phyloP scores from a whole-genome alignment of 768 basidiomycete genomes.

The Hypsizygus marmoreus region DNA sequence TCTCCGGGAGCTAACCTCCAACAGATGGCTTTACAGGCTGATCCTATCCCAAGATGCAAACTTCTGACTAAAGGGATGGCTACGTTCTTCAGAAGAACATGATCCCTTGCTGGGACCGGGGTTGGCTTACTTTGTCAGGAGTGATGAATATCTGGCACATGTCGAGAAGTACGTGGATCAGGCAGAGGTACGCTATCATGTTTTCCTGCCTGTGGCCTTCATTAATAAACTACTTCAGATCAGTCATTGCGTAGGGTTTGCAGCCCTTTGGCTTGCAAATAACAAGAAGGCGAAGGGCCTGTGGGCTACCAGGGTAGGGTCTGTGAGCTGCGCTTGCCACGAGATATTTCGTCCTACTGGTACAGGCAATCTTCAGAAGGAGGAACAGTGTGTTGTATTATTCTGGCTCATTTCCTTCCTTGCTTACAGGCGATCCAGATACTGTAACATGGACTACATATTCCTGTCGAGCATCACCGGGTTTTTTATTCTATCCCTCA shows the following conservation, averaged over 20 bases:
- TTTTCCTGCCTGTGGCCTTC: background rate
- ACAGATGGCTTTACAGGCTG: slow-evolving; percentile 17
- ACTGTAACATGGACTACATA: slow-evolving; percentile 25
- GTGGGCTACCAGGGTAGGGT: slow-evolving; percentile 21
- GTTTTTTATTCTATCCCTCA: background rate
- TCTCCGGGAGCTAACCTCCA: background rate
- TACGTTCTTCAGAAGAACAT: slow-evolving; percentile 11
- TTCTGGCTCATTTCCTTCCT: background rate
- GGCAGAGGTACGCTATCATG: background rate
- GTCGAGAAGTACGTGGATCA: background rate
- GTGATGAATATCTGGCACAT: background rate
- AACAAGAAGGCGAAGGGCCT: slow-evolving; percentile 12
- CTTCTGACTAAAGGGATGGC: slow-evolving; percentile 16
- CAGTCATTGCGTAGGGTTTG: slow-evolving; percentile 11
- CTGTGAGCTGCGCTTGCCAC: slow-evolving; percentile 18
- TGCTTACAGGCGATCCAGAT: slow-evolving; percentile 2
- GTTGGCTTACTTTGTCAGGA: slow-evolving; percentile 13
- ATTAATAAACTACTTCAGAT: slow-evolving; percentile 1
- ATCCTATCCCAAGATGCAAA: slow-evolving; percentile 21
- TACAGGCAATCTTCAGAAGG: slow-evolving; percentile 15
- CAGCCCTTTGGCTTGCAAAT: slow-evolving; percentile 7
- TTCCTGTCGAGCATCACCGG: slow-evolving; percentile 17
- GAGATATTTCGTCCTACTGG: slow-evolving; percentile 16
- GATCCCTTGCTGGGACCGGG: slow-evolving; percentile 17
- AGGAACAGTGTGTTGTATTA: slow-evolving; percentile 9